Conservation (phyloP, 805 yeast genomes). For the Candida jianshihensis region DNA sequence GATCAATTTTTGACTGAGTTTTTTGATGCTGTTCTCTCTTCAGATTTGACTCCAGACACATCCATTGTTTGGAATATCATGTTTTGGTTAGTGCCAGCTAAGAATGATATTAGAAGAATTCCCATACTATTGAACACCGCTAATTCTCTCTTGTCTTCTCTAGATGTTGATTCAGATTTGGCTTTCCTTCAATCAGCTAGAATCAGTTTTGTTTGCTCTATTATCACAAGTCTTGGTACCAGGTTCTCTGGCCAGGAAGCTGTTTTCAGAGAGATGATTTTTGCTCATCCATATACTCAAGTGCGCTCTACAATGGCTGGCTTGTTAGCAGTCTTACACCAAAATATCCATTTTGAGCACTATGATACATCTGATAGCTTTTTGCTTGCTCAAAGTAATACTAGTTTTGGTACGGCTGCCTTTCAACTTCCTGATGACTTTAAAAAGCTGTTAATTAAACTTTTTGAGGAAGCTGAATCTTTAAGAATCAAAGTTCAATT, state of each 20-base stretch:
- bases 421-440: slow-evolving; percentile 27
- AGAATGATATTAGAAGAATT: slow-evolving; percentile 60
- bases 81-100: slow-evolving; percentile 66
- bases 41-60: slow-evolving; percentile 69
- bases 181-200: slow-evolving; percentile 62
- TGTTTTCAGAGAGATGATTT: slow-evolving; percentile 33
- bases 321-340: slow-evolving; percentile 34
- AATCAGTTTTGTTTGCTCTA: slow-evolving; percentile 45
- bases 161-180: slow-evolving; percentile 46
- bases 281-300: slow-evolving; percentile 62
- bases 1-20: slow-evolving; percentile 41
- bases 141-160: slow-evolving; percentile 31
- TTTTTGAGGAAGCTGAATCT: slow-evolving; percentile 38
- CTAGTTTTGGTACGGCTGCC: slow-evolving; percentile 29
- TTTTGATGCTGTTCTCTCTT: slow-evolving; percentile 38
- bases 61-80: slow-evolving; percentile 68
- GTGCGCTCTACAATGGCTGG: slow-evolving; percentile 67
- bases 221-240: slow-evolving; percentile 46
- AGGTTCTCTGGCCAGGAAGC: slow-evolving; percentile 44
- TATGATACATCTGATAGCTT: slow-evolving; percentile 32
- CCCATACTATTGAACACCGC: slow-evolving; percentile 43
- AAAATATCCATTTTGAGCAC: slow-evolving; percentile 36
- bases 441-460: slow-evolving; percentile 29
- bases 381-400: slow-evolving; percentile 28
- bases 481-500: slow-evolving; percentile 28